phyloP scores from a whole-genome alignment of 352 stramenopile genomes.

The Pythium sukuiense region DNA sequence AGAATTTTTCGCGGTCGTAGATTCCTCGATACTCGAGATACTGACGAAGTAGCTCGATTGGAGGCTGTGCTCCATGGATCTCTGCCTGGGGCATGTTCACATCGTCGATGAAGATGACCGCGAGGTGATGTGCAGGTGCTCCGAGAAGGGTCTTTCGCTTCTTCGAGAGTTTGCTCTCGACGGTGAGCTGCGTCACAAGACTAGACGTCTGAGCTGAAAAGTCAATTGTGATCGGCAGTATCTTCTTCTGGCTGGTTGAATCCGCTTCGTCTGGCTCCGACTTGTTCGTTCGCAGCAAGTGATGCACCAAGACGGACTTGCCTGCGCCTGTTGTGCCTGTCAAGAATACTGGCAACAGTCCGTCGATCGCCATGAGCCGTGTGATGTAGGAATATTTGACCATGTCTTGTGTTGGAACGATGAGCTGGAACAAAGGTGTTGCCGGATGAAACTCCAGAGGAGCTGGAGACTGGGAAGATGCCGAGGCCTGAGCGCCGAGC shows the following conservation, averaged over 20 bases:
- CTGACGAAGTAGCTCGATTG: constrained; percentile 76
- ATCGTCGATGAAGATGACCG: constrained; percentile 90
- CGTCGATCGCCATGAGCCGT: constrained; percentile 52
- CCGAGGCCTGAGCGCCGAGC: not conserved
- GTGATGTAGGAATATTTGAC: constrained; percentile 65
- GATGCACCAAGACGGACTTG: constrained; percentile 86
- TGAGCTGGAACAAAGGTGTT: constrained; percentile 47
- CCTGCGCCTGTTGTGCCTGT: constrained; percentile 88
- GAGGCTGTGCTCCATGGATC: constrained; percentile 66
- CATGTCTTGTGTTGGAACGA: constrained; percentile 68
- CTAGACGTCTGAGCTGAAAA: constrained; percentile 89
- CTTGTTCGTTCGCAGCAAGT: constrained; percentile 41
- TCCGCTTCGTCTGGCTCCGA: constrained; percentile 6
- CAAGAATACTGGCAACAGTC: constrained; percentile 77
- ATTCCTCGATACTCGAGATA: constrained; percentile 69
- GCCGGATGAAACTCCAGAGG: constrained; percentile 25
- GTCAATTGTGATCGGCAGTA: constrained; percentile 63
- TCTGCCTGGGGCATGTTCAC: constrained; percentile 90
- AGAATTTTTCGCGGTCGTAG: constrained; percentile 84
- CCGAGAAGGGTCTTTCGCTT: constrained; percentile 93
- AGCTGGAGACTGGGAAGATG: not conserved
- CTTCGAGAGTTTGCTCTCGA: constrained; percentile 90
- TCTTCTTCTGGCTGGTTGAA: constrained; percentile 14
- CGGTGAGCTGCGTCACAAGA: constrained; percentile 72
- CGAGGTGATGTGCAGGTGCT: constrained; percentile 59